Percentiles rank a stretch among this genome's conserved stretches.
Evolutionary conservation across 83 land plant species (phyloP).

Genomic region (Thuja plicata): DNA sequence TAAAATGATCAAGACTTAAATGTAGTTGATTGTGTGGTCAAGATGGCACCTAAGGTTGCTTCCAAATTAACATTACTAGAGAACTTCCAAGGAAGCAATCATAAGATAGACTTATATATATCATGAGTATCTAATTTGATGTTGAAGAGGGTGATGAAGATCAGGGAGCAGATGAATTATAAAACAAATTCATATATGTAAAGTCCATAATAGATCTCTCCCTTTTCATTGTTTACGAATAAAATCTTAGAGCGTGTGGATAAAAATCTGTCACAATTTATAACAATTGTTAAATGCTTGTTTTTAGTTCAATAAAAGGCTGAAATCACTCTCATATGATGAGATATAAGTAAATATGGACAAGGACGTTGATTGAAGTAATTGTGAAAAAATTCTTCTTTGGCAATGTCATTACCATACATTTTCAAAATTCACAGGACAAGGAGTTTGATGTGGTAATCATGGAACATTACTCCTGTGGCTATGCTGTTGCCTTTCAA

Average conservation of each 20-base stretch:
- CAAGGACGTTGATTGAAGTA: background rate
- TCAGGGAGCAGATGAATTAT: background rate
- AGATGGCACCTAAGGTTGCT: too few species aligned
- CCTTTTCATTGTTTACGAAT: background rate
- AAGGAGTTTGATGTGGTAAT: background rate
- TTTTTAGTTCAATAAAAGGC: background rate
- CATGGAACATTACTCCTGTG: background rate
- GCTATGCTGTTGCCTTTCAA: background rate
- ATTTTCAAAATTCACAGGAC: background rate
- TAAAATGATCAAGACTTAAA: too few species aligned
- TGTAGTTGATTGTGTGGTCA: too few species aligned
- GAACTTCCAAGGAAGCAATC: too few species aligned
- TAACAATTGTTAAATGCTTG: background rate
- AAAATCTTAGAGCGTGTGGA: background rate
- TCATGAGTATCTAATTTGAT: too few species aligned
- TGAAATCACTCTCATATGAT: too few species aligned
- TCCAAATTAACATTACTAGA: too few species aligned
- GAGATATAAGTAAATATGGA: background rate
- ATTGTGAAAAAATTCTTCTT: background rate
- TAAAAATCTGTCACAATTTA: too few species aligned
- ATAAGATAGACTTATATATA: too few species aligned
- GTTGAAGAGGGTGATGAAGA: background rate
- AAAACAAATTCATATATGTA: background rate
- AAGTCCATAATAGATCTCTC: too few species aligned
- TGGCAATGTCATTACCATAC: background rate